Evolutionary conservation across 1,284 basidiomycete species (phyloP), one percentile per base, ranked within the genome.

Genomic region (Golubevia sp.): DNA sequence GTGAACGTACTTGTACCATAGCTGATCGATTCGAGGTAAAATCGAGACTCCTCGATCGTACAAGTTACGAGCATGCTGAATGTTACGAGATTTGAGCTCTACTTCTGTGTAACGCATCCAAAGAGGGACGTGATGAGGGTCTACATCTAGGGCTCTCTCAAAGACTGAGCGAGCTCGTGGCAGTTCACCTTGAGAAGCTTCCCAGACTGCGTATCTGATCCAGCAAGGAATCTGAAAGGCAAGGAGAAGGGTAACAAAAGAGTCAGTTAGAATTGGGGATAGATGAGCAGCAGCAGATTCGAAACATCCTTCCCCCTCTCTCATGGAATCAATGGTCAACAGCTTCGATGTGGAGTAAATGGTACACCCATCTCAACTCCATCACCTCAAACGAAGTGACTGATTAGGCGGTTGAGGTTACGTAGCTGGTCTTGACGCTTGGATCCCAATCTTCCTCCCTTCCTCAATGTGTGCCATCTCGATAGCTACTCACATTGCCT

Each of bases 1-100:
- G 85, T 97, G 97, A 59, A 99, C 96, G 70, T 97, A 99, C 85
- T 97, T 97, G 88, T 97, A 97, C 96, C 95, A 97, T 49, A 83
- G 77, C 61, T 79, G 77, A 74, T 99, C 95, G 58, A 99, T 90
- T 48, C 97, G 90, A 3, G 97, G 96, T 25, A 99, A 89, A 1
- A 98, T 88, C 8, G 95, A 97, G 61, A 99, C 94, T 2, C 94
- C 93, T 63, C 97, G 90, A 86, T 99, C 97, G 84, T 93, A 97
- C 23, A 99, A 88, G 85, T 99, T 99, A 64, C 97, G 90, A 0
- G 96, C 90, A 77, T 98, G 96, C 81, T 97, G 92, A 56, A 99
- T 92, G 79, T 99, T 98, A 69, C 96, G 91, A 21, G 92, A 91
- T 85, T 97, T 97, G 69, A 99, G 89, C 85, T 99, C 97, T 90